Conservation (phyloP, 352 stramenopile genomes). For the Pythium grandisporangium region DNA sequence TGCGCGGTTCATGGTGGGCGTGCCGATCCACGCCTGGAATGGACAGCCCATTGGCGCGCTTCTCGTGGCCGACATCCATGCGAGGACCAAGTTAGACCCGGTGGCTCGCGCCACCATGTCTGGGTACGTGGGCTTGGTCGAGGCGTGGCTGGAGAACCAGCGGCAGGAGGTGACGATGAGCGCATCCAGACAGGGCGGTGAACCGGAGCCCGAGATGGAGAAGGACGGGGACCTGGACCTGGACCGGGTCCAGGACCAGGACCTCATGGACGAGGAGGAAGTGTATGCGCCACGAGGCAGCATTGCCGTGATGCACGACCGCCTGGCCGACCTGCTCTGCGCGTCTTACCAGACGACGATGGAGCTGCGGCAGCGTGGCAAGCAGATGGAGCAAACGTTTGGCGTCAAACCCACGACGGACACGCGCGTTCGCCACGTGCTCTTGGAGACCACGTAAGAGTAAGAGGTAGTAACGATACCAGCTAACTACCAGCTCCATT, state of each 20-base stretch:
- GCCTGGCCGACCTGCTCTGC: conserved; percentile 11
- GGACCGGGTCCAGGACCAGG: too few species aligned
- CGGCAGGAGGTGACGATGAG: conserved; percentile 2
- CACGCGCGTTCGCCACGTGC: too few species aligned
- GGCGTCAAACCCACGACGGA: too few species aligned
- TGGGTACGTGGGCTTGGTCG: conserved; percentile 5
- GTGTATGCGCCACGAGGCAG: neutral
- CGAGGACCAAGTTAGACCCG: conserved; percentile 14
- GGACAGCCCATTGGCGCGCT: conserved; percentile 46
- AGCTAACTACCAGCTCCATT: too few species aligned
- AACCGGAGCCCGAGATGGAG: too few species aligned
- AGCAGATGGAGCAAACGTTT: conserved; percentile 5
- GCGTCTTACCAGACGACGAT: conserved; percentile 10
- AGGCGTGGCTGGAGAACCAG: conserved; percentile 10
- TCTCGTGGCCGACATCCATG: conserved; percentile 38
- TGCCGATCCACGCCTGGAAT: conserved; percentile 35
- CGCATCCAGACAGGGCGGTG: too few species aligned
- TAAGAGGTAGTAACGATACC: too few species aligned
- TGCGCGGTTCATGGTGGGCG: conserved; percentile 42
- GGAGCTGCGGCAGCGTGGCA: conserved; percentile 8
- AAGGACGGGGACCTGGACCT: too few species aligned
- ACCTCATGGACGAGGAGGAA: too few species aligned
- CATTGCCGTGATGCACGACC: conserved; percentile 5
- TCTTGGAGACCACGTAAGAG: too few species aligned
- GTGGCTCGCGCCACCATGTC: neutral